A percentile compares a stretch with the other conserved stretches of the same genome.
Conservation (phyloP, 2,329 filamentous ascomycete species). For the Pseudomassariella vexata region DNA sequence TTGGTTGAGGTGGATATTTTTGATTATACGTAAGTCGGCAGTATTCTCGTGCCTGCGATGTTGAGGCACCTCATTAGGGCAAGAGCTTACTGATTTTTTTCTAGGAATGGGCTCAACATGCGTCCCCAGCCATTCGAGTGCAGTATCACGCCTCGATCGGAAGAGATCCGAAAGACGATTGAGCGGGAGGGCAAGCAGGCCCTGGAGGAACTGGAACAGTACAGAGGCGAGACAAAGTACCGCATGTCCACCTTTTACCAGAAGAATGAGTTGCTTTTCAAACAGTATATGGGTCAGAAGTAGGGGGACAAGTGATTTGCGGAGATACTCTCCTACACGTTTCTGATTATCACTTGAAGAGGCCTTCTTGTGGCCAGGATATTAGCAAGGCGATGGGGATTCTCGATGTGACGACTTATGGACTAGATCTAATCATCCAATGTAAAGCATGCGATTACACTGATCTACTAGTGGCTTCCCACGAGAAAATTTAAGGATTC, state of each 20-base stretch:
- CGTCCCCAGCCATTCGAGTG: slow-evolving; percentile 50
- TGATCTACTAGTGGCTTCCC: too few relatives aligned
- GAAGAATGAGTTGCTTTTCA: slow-evolving; percentile 20
- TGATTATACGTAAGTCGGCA: slow-evolving; percentile 41
- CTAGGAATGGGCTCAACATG: slow-evolving; percentile 53
- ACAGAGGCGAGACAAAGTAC: slow-evolving; percentile 52
- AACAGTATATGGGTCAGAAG: too few relatives aligned
- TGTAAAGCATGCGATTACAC: too few relatives aligned
- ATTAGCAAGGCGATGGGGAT: too few relatives aligned
- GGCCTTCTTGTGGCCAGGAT: too few relatives aligned
- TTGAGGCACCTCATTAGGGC: neutral
- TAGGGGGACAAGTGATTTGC: too few relatives aligned
- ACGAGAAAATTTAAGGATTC: too few relatives aligned
- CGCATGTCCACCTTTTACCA: slow-evolving; percentile 48
- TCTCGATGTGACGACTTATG: too few relatives aligned
- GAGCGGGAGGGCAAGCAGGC: slow-evolving; percentile 47
- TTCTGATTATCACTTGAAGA: too few relatives aligned
- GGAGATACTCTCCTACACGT: too few relatives aligned
- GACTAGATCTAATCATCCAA: too few relatives aligned
- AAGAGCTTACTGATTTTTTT: too few relatives aligned
- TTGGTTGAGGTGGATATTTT: slow-evolving; percentile 51
- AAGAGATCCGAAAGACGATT: slow-evolving; percentile 42
- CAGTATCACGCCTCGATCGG: slow-evolving; percentile 42
- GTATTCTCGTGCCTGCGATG: neutral
- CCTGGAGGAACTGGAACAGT: slow-evolving; percentile 42